Base-by-base conservation (phyloP, 306 rosid species). In the Rosa chinensis region DNA sequence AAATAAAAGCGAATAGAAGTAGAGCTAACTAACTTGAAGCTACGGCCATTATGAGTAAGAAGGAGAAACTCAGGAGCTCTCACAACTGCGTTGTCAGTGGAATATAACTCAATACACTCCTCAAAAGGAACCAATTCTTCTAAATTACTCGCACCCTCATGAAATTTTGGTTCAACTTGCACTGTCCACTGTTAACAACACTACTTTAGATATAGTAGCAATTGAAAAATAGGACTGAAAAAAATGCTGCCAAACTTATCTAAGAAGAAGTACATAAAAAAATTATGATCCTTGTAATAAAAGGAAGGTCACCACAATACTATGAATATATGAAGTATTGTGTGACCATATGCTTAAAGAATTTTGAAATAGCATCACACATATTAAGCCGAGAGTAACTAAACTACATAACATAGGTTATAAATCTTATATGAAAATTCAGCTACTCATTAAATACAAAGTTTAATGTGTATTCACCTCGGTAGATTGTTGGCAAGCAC, bases 1-100 rank as follows among this genome's bases (percentile, higher is more conserved):
- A 45, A 23, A 66, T 69, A 83, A 71, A 28, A 50, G 75, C 59
- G 78, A 43, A 53, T 68, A 67, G 28, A 84, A 77, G 72, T 75
- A 79, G 85, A 21, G 84, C 48, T 62, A 43, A 90, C 96, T 86
- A 82, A 95, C 99, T 89, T 93, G 92, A 93, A 89, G 90, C 78
- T 85, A 50, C 99, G 99, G 58, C 99, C 98, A 85, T 93, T 95
- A 81, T 95, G 90, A 81, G 94, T 95, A 78, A 95, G 98, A 80
- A 95, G 85, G 37, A 95, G 85, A 86, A 87, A 93, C 70, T 91
- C 93, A 66, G 99, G 95, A 70, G 85, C 88, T 82, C 91, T 90
- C 86, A 95, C 89, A 79, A 95, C 90, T 48, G 87, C 77, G 44
- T 84, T 82, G 1, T 88, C 96, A 81, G 91, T 90, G 78, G 96